Evolutionary conservation across 495 filamentous ascomycete species (phyloP).

Genomic region (Chaetomidium leptoderma): DNA sequence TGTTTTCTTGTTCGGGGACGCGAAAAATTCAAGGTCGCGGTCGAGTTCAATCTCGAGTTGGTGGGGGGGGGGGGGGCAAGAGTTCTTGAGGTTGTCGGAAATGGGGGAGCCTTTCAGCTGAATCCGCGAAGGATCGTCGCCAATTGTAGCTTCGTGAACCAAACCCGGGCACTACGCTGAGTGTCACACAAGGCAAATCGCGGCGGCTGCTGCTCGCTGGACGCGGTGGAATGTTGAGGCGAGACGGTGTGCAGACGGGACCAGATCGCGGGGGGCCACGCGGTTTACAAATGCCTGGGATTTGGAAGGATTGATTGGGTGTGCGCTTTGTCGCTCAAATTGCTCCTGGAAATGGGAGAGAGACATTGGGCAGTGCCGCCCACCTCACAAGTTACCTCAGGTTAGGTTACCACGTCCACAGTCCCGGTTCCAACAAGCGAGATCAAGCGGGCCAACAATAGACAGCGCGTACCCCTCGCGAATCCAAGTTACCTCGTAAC

Average conservation of each 20-base stretch:
- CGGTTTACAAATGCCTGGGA: constrained; percentile 2
- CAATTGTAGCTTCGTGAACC: not conserved
- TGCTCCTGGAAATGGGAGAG: not conserved
- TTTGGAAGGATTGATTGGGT: not conserved
- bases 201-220: not conserved
- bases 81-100: no score
- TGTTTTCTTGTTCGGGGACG: no score
- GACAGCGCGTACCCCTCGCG: not conserved
- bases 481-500: not conserved
- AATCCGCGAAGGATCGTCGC: not conserved
- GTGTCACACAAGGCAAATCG: not conserved
- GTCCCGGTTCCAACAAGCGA: not conserved
- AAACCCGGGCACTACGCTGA: not conserved
- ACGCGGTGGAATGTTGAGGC: not conserved
- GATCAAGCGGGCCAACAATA: not conserved
- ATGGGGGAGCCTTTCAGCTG: no score
- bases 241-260: not conserved
- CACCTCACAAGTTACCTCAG: not conserved
- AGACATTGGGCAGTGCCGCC: not conserved
- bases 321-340: no score
- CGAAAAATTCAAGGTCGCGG: no score
- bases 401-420: constrained; percentile 1
- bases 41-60: no score
- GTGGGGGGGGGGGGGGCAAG: no score
- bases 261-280: not conserved